These are phyloP conservation scores for Marasmius oreades DNA, from an alignment of 1,284 basidiomycete genomes.

Conservation along the genomic window DNA sequence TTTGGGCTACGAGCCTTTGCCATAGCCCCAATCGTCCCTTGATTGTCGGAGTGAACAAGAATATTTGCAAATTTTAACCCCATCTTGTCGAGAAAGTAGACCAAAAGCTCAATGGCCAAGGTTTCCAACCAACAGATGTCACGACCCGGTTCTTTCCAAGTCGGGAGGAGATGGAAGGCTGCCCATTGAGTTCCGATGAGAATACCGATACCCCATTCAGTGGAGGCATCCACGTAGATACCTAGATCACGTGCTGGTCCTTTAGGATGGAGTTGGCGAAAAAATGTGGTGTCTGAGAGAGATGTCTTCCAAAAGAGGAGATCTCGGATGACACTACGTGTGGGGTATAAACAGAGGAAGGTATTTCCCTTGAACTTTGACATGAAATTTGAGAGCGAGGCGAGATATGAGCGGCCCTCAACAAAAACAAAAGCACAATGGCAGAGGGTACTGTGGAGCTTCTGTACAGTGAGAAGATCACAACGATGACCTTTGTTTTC, in stretches of 20 bases:
- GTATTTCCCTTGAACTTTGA: too few species aligned
- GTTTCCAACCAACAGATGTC: too few species aligned
- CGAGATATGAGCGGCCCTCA: slow-evolving; percentile 7
- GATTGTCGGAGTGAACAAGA: slow-evolving; percentile 22
- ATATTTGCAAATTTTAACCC: neutral
- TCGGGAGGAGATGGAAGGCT: too few species aligned
- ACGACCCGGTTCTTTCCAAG: too few species aligned
- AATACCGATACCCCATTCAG: too few species aligned
- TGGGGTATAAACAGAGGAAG: too few species aligned
- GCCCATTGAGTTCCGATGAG: too few species aligned
- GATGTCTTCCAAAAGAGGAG: neutral
- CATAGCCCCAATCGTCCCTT: slow-evolving; percentile 35
- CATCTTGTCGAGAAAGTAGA: neutral
- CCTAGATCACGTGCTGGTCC: neutral
- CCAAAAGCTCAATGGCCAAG: too few species aligned
- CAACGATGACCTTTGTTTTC: slow-evolving; percentile 1
- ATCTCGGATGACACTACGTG: too few species aligned
- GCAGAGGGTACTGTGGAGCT: slow-evolving; percentile 17
- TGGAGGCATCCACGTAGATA: too few species aligned
- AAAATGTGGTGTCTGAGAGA: neutral
- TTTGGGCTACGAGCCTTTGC: slow-evolving; percentile 27
- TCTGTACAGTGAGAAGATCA: neutral
- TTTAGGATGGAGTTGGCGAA: neutral
- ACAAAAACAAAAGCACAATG: slow-evolving; percentile 17
- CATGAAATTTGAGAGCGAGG: too few species aligned